Base-by-base conservation (phyloP, 1,284 basidiomycete species). In the Pseudozyma thailandica region DNA sequence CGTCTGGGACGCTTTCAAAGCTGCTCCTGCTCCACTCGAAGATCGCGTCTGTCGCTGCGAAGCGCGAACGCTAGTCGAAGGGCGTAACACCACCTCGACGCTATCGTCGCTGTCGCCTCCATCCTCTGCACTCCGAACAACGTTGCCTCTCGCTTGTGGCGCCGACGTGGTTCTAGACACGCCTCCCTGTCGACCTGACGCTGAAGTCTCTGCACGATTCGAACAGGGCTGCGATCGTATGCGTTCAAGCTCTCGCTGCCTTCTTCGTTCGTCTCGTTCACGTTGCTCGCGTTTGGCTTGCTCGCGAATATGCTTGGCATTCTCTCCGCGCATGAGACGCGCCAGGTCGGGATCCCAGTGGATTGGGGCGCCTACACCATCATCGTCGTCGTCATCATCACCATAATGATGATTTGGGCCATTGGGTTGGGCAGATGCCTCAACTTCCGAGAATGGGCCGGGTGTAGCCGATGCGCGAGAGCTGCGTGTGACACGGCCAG, bases 291-390 rank as follows among this genome's bases (percentile, higher is more conserved):
- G 54, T n/a, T 60, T 60, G 18, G 76, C 76, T 25, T 59, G 50
- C 35, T 70, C 72, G 9, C 74, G 68, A n/a, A 76, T 45, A 16
- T 66, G 50, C 21, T 68, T 59, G 13, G 69, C 66, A 18, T 78
- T 63, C 13, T 52, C 51, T 4, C 76, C 76, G 6, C 57, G 52
- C 52, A 74, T 71, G 33, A 66, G 57, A 6, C 59, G 58, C 12
- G 76, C 76, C 0, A 78, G 58, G 21, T 71, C 76, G 4, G 76
- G 69, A 50, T 72, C 69, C 51, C 73, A 65, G 16, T 69, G 57
- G n/a, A 78, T 50, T 18, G 55, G 21, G 0, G 39, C 42, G 9
- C 33, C 48, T 3, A 43, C 44, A 7, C 53, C 65, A 5, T 56
- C 53, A 2, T 39, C 37, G 2, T 47, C 44, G 1, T 25, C n/a